Base-by-base conservation (phyloP, 345 rosid genomes). In the Chamaenerion angustifolium region DNA sequence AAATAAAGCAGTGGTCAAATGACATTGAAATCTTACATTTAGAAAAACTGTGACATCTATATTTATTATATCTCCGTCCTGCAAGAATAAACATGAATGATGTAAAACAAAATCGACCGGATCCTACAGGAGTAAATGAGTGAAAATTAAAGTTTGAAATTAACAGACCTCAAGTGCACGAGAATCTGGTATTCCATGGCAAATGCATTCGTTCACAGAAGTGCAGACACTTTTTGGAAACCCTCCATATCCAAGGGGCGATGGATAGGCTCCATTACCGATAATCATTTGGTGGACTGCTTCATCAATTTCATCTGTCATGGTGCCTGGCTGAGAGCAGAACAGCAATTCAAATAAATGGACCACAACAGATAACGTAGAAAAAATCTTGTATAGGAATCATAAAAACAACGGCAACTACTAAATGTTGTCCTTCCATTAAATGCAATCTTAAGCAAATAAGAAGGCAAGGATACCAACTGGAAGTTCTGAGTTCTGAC, bases 161-260 rank as follows among this genome's bases (percentile, higher is more conserved):
- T 45, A 6, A 16, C 62, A 35, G 42, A 83, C 95, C 95, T 85
- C 94, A 46, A 90, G 90, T 42, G 83, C 75, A 49, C 79, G 61
- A 51, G 95, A 79, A 66, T 90, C 94, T 9, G 98, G 98, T 47
- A 90, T 90, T 41, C 95, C 98, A 66, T 90, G 98, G 73, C 98
- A 90, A 64, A 89, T 89, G 49, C 98, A 89, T 68, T 89, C 95
- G 56, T 85, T 89, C 45, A 89, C 88, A 23, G 98, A 90, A 11
- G 98, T 90, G 62, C 98, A 90, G 9, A 85, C 98, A 76, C 98
- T 85, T 76, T 85, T 85, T 2, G 98, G 98, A 62, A 90, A 90
- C 46, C 95, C 92, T 44, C 94, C 95, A 70, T 90, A 90, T 16
- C 98, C 94, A 64, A 90, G 94, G 48, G 95, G 98, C 1, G 95